Evolutionary conservation across 2,329 filamentous ascomycete species (phyloP), one percentile per base, ranked within the genome.

Genomic region (Cercospora sojina): DNA sequence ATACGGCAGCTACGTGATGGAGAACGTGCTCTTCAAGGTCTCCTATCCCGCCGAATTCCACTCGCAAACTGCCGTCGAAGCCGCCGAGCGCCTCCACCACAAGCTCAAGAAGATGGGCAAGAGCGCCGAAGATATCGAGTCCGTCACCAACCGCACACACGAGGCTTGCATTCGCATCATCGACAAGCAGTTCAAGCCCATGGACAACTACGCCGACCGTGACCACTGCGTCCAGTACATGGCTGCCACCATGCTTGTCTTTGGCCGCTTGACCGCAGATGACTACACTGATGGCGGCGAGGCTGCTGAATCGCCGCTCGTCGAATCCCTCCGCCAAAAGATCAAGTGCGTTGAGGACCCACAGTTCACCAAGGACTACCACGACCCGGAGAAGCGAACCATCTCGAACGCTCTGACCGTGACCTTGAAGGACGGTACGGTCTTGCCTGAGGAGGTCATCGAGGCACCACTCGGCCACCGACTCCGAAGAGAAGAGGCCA

Each of bases 201-300:
- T 99, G 92, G 93, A 97, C 85, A 99, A 99, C 88, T 99, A 98
- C 78, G 95, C 95, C 77, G 95, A 99, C 83, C 93, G 95, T 77
- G 95, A 99, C 82, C 95, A 99, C 87, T 99, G 95, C 83, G 94
- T 99, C 74, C 95, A 98, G 84, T 99, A 99, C 88, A 99, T 99
- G 95, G 91, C 92, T 78, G 85, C 93, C 71, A 93, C 92, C 76
- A 98, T 98, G 93, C 90, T 99, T 73, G 90, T 91, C 73, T 98
- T 94, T 81, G 92, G 95, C 80, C 93, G 95, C 72, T 90, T 99
- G 70, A 91, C 93, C 75, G 94, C 95, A 59, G 91, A 86, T 71
- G 95, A 99, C 84, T 99, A 99, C 85, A 88, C 89, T 56, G 95
- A 99, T 79, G 92, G 91, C 74, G 87, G 90, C 74, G 94, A 98